Conservation (phyloP, 176 grass and related monocot species). For the Aechmea fasciata region DNA sequence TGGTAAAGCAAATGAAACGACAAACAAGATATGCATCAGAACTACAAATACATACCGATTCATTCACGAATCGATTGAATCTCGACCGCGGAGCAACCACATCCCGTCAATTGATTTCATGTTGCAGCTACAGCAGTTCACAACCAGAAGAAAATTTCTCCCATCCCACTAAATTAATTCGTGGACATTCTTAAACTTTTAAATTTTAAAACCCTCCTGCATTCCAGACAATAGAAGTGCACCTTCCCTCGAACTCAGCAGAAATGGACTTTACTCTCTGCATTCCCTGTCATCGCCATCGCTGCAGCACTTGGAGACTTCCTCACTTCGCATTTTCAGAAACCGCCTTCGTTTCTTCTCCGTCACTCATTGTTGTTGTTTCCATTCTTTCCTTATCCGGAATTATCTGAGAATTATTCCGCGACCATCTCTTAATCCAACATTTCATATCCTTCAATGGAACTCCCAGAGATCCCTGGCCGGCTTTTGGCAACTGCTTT, state of each 20-base stretch:
- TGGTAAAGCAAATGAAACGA: no score
- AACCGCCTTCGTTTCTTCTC: not conserved
- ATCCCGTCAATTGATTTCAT: no score
- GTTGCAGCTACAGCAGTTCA: no score
- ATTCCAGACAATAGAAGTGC: not conserved
- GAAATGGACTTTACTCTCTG: not conserved
- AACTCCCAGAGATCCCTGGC: not conserved
- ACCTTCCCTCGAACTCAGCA: not conserved
- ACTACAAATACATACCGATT: no score
- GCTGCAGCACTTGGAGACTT: not conserved
- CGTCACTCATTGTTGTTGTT: not conserved
- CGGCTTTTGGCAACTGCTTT: not conserved
- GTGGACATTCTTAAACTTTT: no score
- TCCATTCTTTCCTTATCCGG: not conserved
- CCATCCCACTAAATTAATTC: no score
- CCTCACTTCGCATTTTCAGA: not conserved
- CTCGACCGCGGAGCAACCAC: no score
- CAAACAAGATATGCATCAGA: no score
- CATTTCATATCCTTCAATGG: not conserved
- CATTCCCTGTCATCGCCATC: not conserved
- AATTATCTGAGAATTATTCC: not conserved
- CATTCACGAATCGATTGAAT: no score
- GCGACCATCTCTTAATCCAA: not conserved
- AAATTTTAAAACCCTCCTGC: not conserved
- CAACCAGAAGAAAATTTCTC: no score